Evolutionary conservation across 306 rosid species (phyloP).

Genomic region (Sophora flavescens): DNA sequence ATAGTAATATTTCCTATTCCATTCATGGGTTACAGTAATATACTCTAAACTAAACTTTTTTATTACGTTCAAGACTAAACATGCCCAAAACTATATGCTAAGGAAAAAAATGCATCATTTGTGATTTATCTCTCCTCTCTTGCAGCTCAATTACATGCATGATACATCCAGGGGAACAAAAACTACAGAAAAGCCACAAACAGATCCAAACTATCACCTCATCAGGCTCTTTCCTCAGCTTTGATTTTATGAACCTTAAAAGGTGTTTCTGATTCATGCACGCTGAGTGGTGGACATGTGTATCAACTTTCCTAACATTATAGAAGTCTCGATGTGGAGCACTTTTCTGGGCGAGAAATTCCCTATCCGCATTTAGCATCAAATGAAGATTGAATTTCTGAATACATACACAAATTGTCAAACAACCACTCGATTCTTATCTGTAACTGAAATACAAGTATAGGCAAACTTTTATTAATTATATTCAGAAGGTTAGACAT

Average conservation of each 20-base stretch:
- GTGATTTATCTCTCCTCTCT: constrained; percentile 9
- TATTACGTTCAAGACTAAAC: background rate
- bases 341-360: too few species aligned
- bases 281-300: constrained; percentile 99
- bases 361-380: too few species aligned
- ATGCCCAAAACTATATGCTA: background rate
- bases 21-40: background rate
- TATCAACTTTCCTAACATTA: constrained; percentile 98
- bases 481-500: constrained; percentile 39
- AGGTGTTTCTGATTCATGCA: constrained; percentile 99
- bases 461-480: constrained; percentile 37
- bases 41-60: background rate
- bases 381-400: too few species aligned
- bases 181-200: constrained; percentile 4
- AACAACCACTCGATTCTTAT: constrained; percentile 29
- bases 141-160: background rate
- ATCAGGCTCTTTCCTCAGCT: constrained; percentile 98
- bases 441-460: constrained; percentile 28
- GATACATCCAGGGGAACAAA: constrained; percentile 19
- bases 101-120: background rate
- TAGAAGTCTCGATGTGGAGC: too few species aligned
- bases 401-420: constrained; percentile 49
- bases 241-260: constrained; percentile 95
- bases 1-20: background rate
- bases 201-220: constrained; percentile 70